Evolutionary conservation across 257 asterid species (phyloP).

Genomic region (Mitragyna speciosa): DNA sequence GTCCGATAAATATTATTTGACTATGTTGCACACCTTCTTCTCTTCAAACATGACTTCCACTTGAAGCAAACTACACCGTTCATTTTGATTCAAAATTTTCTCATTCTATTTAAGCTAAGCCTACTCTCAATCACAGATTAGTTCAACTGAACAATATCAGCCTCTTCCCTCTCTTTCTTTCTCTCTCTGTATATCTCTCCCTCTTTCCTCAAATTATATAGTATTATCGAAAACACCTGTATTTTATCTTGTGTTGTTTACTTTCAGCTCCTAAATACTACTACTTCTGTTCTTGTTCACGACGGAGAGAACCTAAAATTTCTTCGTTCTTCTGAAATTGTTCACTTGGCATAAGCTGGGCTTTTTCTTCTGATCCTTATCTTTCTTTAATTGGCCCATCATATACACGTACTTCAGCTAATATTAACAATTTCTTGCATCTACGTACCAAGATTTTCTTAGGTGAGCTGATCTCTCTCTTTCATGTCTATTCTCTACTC

Average conservation of each 20-base stretch:
- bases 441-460: not conserved
- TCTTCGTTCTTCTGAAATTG: too few species aligned
- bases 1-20: conserved; percentile 3
- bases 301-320: too few species aligned
- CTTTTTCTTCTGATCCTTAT: conserved; percentile 10
- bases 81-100: not conserved
- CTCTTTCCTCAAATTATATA: conserved; percentile 14
- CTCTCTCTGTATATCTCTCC: conserved; percentile 17
- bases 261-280: too few species aligned
- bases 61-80: conserved; percentile 22
- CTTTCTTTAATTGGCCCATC: conserved; percentile 15
- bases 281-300: conserved; percentile 10
- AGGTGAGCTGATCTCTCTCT: not conserved
- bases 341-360: not conserved
- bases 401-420: conserved; percentile 12
- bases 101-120: conserved; percentile 9
- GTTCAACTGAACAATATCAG: not conserved
- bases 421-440: not conserved
- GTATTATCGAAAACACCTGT: too few species aligned
- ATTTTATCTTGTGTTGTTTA: too few species aligned
- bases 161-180: not conserved
- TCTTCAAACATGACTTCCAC: not conserved
- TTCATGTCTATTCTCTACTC: not conserved
- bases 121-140: conserved; percentile 8
- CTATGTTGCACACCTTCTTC: not conserved